Base-by-base conservation (phyloP, 2,329 filamentous ascomycete species). In the Corynespora cassiicola region DNA sequence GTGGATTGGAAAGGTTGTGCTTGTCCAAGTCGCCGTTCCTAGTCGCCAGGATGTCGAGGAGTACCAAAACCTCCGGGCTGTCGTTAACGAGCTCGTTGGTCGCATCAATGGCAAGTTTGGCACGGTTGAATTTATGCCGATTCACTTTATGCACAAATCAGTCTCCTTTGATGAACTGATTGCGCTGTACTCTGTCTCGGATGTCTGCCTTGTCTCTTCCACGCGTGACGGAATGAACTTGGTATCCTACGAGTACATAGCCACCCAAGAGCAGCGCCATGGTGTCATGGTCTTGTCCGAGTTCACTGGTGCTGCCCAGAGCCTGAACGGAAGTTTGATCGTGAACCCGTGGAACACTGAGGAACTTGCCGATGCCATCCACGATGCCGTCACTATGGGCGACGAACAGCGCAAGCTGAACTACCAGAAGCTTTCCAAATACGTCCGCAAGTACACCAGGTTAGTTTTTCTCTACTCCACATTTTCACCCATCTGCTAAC, bases 181-280 rank as follows among this genome's bases (percentile, higher is more conserved):
- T 32, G 91, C 91, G 0, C 80, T 97, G 7, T 97, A 97, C 65
- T 88, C 90, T 11, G 86, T 95, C 15, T 94, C 90, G 3, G 94
- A 96, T 64, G 88, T 90, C 28, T 96, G 91, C 65, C 81, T 97
- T 10, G 92, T 95, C 23, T 95, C 88, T 7, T 96, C 88, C 3
- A 97, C 89, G n/a, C 87, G 94, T 32, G 94, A 99, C 65, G 94
- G 94, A 61, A 99, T 99, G 94, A 99, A 99, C 69, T 79, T 99
- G 19, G 94, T 97, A 20, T 95, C 90, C 1, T 97, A 96, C 72
- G 92, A 99, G 71, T 99, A 97, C 74, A 96, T 99, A 52, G 92
- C 92, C 16, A 90, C 88, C 3, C 92, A 99, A 65, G 82, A 88
- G 56, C 85, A 95, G 63, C 86, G 90, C 34, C 90, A 97, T 64